Base-by-base conservation (phyloP, 2,329 filamentous ascomycete genomes). In the Stenocarpella maydis region DNA sequence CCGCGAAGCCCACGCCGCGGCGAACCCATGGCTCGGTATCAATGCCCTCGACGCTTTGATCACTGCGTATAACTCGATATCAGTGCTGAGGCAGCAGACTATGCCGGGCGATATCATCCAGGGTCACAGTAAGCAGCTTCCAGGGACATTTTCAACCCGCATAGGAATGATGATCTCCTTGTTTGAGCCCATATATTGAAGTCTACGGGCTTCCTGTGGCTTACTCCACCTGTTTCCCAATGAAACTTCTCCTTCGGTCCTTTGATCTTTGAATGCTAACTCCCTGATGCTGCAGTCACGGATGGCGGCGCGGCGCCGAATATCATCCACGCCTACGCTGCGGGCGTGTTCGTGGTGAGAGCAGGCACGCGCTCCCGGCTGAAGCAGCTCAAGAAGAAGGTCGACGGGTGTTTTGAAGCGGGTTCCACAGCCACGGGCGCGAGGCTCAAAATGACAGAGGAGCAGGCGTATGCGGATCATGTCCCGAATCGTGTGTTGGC, bases 41-140 rank as follows among this genome's bases (percentile, higher is more conserved):
- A 90, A 90, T 74, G 87, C 88, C 0, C 81, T 89, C 0, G 88
- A 90, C 72, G 87, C 87, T 0, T 74, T 88, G 26, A 79, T 89
- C 2, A 79, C 81, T 0, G 83, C 80, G 0, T 86, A 86, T 72
- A 83, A 82, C 65, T 79, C 79, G 52, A 75, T 90, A 4, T 82
- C 84, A 0, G 80, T 86, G 0, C 78, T 90, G 7, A 82, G 88
- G 1, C 87, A 89, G 75, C 87, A 90, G 74, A 82, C 86, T 4
- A 80, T 82, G 71, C 84, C 87, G 0, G 83, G 83, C 4, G 84
- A 85, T 67, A 77, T 84, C 8, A 81, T 86, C 71, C 77, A 88
- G 69, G 82, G 86, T 1, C 83, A 86, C 26, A 86, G 31, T 31
- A 31, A 31, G 31, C 31, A 31, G 31, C 31, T 31, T 31, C 31